phyloP scores from a whole-genome alignment of 2,329 filamentous ascomycete species.

The Ophiostoma triangulosporum region DNA sequence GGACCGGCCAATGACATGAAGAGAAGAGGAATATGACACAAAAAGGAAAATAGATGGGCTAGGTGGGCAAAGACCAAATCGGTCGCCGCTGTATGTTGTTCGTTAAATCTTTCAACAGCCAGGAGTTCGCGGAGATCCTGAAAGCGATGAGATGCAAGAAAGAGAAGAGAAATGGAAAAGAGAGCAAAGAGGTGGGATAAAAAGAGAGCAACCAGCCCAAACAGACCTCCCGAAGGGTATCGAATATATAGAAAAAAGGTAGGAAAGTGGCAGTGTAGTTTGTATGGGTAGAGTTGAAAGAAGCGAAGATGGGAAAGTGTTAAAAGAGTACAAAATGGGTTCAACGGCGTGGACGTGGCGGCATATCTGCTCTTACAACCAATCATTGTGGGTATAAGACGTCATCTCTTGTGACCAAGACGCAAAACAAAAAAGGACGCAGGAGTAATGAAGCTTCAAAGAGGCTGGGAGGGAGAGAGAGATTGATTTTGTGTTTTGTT shows the following conservation, averaged over 20 bases:
- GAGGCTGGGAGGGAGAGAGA: neutral
- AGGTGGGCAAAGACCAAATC: neutral
- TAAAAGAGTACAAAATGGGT: slow-evolving; percentile 15
- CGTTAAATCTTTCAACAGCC: slow-evolving; percentile 7
- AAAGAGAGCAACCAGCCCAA: slow-evolving; percentile 15
- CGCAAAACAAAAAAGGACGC: slow-evolving; percentile 1
- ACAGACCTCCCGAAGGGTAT: slow-evolving; percentile 30
- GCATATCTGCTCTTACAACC: slow-evolving; percentile 6
- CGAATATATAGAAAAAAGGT: slow-evolving; percentile 23
- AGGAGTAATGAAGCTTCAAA: neutral
- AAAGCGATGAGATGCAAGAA: neutral
- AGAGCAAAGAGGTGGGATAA: slow-evolving; percentile 5
- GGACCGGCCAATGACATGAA: slow-evolving; percentile 12
- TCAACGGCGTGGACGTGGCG: slow-evolving; percentile 20
- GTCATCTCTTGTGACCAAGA: neutral
- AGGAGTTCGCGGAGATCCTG: neutral
- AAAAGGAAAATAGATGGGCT: slow-evolving; percentile 10
- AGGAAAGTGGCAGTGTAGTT: slow-evolving; percentile 4
- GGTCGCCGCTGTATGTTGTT: slow-evolving; percentile 8
- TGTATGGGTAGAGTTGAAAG: slow-evolving; percentile 7
- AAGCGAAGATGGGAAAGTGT: slow-evolving; percentile 10
- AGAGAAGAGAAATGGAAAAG: slow-evolving; percentile 4
- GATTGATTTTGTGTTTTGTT: neutral
- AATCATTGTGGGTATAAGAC: neutral
- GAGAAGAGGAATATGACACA: slow-evolving; percentile 1